These are phyloP conservation scores for Ashbya aceris DNA, from an alignment of 1,139 yeast species.

Conservation along the genomic window DNA sequence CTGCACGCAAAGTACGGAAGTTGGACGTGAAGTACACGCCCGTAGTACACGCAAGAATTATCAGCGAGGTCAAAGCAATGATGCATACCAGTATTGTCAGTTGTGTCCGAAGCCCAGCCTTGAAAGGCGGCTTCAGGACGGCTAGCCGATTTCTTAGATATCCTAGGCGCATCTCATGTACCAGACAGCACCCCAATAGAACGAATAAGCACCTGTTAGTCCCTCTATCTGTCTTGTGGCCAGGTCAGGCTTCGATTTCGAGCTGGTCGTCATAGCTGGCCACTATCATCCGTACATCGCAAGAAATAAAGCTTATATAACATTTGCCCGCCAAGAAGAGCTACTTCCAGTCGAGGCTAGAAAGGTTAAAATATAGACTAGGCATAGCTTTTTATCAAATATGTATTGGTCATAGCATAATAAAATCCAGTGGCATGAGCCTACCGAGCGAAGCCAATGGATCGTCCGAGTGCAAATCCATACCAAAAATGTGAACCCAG, in stretches of 20 bases:
- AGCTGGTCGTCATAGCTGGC: too few relatives aligned
- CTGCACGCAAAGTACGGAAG: conserved; percentile 54
- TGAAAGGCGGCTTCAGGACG: conserved; percentile 22
- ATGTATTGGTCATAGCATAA: conserved; percentile 1
- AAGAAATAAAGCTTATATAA: too few relatives aligned
- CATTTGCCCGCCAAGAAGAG: too few relatives aligned
- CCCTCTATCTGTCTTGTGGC: too few relatives aligned
- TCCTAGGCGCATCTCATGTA: too few relatives aligned
- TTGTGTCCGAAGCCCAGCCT: conserved; percentile 47
- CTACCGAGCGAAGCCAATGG: background rate
- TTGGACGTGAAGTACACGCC: conserved; percentile 69
- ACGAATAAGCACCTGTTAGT: too few relatives aligned
- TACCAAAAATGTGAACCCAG: conserved; percentile 2
- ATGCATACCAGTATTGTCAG: conserved; percentile 70
- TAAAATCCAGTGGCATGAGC: conserved; percentile 3
- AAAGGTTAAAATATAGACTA: too few relatives aligned
- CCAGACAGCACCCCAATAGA: too few relatives aligned
- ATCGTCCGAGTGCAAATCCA: conserved; percentile 1
- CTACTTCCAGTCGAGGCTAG: too few relatives aligned
- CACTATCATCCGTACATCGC: too few relatives aligned
- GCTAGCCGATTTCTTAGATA: too few relatives aligned
- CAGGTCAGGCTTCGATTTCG: too few relatives aligned
- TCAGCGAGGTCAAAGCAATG: conserved; percentile 66
- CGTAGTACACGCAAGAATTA: conserved; percentile 67
- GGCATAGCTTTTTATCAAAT: background rate